These are phyloP conservation scores for Candida sonorensis DNA, from an alignment of 805 yeast species.

Conservation along the genomic window DNA sequence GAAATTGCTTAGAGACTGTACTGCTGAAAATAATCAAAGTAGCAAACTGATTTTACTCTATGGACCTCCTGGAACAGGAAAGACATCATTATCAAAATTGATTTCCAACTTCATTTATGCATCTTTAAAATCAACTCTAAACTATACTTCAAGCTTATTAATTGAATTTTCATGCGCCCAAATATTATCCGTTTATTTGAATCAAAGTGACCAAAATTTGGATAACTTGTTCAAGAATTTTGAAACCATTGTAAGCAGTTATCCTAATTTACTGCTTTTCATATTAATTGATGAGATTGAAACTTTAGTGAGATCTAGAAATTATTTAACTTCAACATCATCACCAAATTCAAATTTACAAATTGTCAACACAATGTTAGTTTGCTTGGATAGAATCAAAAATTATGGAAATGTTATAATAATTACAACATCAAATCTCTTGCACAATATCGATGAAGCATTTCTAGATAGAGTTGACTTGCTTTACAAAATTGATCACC, in stretches of 20 bases:
- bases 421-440: slow-evolving; percentile 35
- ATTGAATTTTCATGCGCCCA: slow-evolving; percentile 37
- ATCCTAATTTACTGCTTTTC: slow-evolving; percentile 28
- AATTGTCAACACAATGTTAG: slow-evolving; percentile 37
- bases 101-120: slow-evolving; percentile 17
- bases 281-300: slow-evolving; percentile 42
- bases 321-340: slow-evolving; percentile 26
- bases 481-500: slow-evolving; percentile 28
- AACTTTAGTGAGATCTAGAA: slow-evolving; percentile 36
- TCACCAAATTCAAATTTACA: slow-evolving; percentile 32
- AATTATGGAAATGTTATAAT: slow-evolving; percentile 28
- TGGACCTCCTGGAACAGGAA: slow-evolving; percentile 45
- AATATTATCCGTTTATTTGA: slow-evolving; percentile 39
- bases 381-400: slow-evolving; percentile 34
- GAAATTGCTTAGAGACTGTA: slow-evolving; percentile 5
- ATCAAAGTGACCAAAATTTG: slow-evolving; percentile 38
- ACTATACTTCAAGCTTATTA: too few relatives aligned
- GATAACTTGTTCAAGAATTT: slow-evolving; percentile 30
- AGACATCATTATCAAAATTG: slow-evolving; percentile 35
- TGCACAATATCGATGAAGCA: slow-evolving; percentile 34
- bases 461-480: slow-evolving; percentile 38
- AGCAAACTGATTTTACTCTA: slow-evolving; percentile 24
- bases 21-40: not conserved
- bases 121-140: too few relatives aligned
- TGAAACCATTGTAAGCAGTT: slow-evolving; percentile 14